Evolutionary conservation across 306 rosid species (phyloP).

Genomic region (Datisca glomerata): DNA sequence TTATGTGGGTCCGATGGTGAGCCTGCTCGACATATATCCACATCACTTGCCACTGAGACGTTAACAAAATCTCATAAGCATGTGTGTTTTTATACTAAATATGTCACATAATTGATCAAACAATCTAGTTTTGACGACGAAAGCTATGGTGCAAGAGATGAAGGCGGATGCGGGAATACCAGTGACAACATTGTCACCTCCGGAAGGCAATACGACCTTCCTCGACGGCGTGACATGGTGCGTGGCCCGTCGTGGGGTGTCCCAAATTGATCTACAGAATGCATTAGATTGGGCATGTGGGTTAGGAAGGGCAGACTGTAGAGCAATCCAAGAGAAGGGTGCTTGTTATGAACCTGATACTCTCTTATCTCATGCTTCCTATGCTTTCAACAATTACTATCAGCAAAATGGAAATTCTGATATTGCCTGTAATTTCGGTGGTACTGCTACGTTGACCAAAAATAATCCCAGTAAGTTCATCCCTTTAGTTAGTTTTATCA

Average conservation of each 20-base stretch:
- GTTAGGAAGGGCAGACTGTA: conserved; percentile 64
- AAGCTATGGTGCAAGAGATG: conserved; percentile 41
- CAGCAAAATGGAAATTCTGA: conserved; percentile 89
- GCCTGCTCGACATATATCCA: too few relatives aligned
- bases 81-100: too few relatives aligned
- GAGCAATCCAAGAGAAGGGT: conserved; percentile 46
- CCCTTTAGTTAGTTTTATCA: not conserved
- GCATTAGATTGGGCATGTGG: conserved; percentile 99
- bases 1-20: too few relatives aligned
- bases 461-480: conserved; percentile 41
- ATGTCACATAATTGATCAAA: too few relatives aligned
- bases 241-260: conserved; percentile 66
- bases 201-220: conserved; percentile 94
- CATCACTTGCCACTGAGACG: too few relatives aligned
- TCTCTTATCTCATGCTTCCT: conserved; percentile 82
- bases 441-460: conserved; percentile 59
- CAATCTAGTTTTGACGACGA: conserved; percentile 34
- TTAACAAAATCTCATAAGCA: too few relatives aligned
- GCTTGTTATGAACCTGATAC: conserved; percentile 66
- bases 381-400: conserved; percentile 68
- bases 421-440: conserved; percentile 94
- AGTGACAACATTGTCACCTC: conserved; percentile 48
- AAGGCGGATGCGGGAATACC: conserved; percentile 46
- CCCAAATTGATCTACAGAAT: conserved; percentile 73
- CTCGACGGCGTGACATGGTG: conserved; percentile 87